phyloP scores from a whole-genome alignment of 352 stramenopile species.

The Globisporangium canariense region DNA sequence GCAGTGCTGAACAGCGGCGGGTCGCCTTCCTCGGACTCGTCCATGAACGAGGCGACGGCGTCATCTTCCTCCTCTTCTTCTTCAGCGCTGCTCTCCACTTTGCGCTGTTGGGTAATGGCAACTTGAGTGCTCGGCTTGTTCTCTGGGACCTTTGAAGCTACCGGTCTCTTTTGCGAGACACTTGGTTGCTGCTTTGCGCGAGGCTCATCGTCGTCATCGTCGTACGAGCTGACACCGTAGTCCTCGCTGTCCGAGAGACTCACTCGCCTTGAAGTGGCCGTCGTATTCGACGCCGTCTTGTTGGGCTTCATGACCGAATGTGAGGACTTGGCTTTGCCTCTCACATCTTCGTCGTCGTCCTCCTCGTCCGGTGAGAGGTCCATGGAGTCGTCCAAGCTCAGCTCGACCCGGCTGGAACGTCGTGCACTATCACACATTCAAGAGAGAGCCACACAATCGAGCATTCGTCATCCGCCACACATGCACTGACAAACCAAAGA shows the following conservation, averaged over 20 bases:
- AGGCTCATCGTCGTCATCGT: neutral
- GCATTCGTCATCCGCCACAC: neutral
- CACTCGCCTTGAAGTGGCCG: neutral
- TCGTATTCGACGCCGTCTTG: neutral
- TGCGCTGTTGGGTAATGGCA: neutral
- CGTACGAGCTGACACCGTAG: constrained; percentile 3
- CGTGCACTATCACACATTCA: constrained; percentile 4
- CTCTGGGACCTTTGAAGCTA: neutral
- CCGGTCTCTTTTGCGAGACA: neutral
- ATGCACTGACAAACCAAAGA: too few relatives aligned
- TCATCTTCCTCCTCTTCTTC: constrained; percentile 15
- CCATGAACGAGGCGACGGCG: constrained; percentile 13
- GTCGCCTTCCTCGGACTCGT: constrained; percentile 16
- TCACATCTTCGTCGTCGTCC: neutral
- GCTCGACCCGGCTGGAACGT: constrained; percentile 28
- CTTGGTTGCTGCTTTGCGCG: neutral
- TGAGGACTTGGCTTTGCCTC: neutral
- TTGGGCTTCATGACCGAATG: neutral
- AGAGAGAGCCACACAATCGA: neutral
- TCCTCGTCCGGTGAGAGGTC: constrained; percentile 29
- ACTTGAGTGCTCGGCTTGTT: neutral
- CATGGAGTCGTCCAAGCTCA: constrained; percentile 53
- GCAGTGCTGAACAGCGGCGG: constrained; percentile 16
- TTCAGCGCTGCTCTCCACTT: constrained; percentile 3
- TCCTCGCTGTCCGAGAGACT: constrained; percentile 13